These are phyloP conservation scores for Starmerella potacharoeniae DNA, from an alignment of 805 yeast genomes.

Conservation along the genomic window DNA sequence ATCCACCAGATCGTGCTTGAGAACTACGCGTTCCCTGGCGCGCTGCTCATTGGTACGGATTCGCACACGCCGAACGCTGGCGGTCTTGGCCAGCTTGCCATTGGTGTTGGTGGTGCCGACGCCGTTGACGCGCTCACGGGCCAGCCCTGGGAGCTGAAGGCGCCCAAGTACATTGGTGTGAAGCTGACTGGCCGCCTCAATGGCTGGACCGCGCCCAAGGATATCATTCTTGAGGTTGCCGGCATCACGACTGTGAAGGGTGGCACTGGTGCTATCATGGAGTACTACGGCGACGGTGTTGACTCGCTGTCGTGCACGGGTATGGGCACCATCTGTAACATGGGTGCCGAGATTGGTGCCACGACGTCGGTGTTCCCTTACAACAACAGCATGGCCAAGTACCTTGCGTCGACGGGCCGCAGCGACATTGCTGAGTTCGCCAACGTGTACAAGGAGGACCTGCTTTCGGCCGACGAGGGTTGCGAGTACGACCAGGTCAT, in stretches of 20 bases:
- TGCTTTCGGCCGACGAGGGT: constrained; percentile 76
- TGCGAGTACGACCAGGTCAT: constrained; percentile 87
- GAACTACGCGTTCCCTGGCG: constrained; percentile 96
- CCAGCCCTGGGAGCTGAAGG: constrained; percentile 94
- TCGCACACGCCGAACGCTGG: constrained; percentile 98
- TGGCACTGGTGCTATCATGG: constrained; percentile 95
- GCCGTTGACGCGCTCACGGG: constrained; percentile 95
- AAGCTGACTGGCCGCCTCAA: constrained; percentile 81
- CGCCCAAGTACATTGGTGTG: constrained; percentile 91
- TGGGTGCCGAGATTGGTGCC: constrained; percentile 99
- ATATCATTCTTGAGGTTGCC: constrained; percentile 82
- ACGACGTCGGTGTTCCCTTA: constrained; percentile 96
- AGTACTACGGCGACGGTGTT: constrained; percentile 93
- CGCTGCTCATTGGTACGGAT: constrained; percentile 91
- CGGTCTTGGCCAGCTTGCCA: constrained; percentile 95
- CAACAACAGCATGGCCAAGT: constrained; percentile 79
- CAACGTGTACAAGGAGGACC: constrained; percentile 42
- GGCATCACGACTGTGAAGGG: constrained; percentile 94
- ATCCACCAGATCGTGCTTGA: constrained; percentile 94
- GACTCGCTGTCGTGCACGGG: constrained; percentile 90
- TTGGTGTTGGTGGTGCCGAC: constrained; percentile 99
- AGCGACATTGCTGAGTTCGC: constrained; percentile 76
- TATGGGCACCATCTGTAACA: constrained; percentile 98
- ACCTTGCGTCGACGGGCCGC: constrained; percentile 79
- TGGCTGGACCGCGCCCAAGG: constrained; percentile 98